Evolutionary conservation across 495 filamentous ascomycete species (phyloP).

Genomic region (Aspergillus affinis): DNA sequence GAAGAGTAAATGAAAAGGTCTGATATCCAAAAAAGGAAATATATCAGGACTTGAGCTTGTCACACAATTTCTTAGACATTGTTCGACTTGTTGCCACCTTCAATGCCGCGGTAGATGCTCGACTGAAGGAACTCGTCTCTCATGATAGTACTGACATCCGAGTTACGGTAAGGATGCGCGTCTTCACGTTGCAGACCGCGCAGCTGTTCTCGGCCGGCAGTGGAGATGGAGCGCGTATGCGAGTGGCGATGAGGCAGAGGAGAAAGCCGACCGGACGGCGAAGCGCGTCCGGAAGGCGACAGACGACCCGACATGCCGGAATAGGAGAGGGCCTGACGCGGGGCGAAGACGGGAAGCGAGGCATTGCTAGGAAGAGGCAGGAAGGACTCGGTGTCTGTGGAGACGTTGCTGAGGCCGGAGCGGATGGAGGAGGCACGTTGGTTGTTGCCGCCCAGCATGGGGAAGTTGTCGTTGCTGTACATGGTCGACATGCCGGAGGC

Average conservation of each 20-base stretch:
- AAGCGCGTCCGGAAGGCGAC: constrained; percentile 20
- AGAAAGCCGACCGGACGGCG: constrained; percentile 17
- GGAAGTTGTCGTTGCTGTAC: constrained; percentile 33
- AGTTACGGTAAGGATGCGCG: constrained; percentile 40
- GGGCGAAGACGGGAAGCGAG: constrained; percentile 40
- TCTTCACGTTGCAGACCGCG: constrained; percentile 41
- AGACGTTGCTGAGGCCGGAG: constrained; percentile 34
- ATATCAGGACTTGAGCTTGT: too few relatives aligned
- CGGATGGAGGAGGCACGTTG: constrained; percentile 29
- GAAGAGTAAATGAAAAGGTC: not conserved
- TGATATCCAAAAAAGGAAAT: not conserved
- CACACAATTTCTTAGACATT: not conserved
- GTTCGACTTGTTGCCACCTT: constrained; percentile 8
- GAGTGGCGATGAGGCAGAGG: constrained; percentile 20
- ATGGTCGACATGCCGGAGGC: constrained; percentile 37
- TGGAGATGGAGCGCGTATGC: constrained; percentile 29
- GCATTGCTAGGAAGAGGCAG: constrained; percentile 24
- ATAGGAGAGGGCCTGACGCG: constrained; percentile 28
- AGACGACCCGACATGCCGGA: constrained; percentile 13
- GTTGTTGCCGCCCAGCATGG: constrained; percentile 19
- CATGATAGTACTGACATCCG: constrained; percentile 44
- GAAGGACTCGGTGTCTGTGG: constrained; percentile 35
- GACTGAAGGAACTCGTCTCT: constrained; percentile 40
- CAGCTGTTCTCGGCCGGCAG: constrained; percentile 35
- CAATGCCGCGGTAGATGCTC: constrained; percentile 21